A percentile compares a stretch with the other conserved stretches of the same genome.
phyloP scores from a whole-genome alignment of 208 protist genomes.

The Leishmania mexicana region DNA sequence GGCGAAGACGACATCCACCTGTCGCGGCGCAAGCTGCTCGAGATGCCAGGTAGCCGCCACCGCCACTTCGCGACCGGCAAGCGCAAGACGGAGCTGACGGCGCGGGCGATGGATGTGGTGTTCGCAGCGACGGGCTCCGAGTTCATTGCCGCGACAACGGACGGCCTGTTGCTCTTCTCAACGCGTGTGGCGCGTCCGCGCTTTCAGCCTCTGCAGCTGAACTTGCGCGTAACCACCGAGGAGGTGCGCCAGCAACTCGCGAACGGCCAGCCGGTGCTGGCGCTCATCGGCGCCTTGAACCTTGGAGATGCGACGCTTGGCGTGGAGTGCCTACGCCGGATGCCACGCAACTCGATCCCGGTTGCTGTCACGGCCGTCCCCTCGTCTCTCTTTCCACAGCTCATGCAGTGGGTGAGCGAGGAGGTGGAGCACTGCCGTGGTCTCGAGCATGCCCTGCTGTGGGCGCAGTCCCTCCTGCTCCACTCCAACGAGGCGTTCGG shows the following conservation, averaged over 20 bases:
- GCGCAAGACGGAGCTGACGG: constrained; percentile 85
- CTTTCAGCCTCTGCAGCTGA: constrained; percentile 87
- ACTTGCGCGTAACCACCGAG: constrained; percentile 60
- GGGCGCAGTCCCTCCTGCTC: constrained; percentile 84
- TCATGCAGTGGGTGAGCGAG: constrained; percentile 82
- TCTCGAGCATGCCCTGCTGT: constrained; percentile 78
- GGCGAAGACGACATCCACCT: constrained; percentile 85
- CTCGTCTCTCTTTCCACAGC: constrained; percentile 58
- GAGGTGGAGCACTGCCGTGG: constrained; percentile 72
- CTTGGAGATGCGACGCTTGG: constrained; percentile 78
- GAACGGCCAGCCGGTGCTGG: constrained; percentile 60
- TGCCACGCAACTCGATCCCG: constrained; percentile 80
- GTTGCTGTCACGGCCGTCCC: constrained; percentile 81
- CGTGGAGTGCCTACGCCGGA: constrained; percentile 73
- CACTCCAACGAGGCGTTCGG: constrained; percentile 77
- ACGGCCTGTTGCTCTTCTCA: constrained; percentile 89
- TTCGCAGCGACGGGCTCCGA: constrained; percentile 86
- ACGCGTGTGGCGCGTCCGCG: constrained; percentile 69
- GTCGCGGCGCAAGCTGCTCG: constrained; percentile 73
- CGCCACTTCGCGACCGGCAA: constrained; percentile 90
- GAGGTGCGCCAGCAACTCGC: constrained; percentile 59
- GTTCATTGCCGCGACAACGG: constrained; percentile 91
- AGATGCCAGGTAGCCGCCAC: constrained; percentile 91
- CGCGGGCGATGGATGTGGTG: constrained; percentile 74
- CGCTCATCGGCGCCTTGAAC: constrained; percentile 80